Evolutionary conservation across 176 grass and related monocot genomes (phyloP).

Genomic region (Sorghum bicolor): DNA sequence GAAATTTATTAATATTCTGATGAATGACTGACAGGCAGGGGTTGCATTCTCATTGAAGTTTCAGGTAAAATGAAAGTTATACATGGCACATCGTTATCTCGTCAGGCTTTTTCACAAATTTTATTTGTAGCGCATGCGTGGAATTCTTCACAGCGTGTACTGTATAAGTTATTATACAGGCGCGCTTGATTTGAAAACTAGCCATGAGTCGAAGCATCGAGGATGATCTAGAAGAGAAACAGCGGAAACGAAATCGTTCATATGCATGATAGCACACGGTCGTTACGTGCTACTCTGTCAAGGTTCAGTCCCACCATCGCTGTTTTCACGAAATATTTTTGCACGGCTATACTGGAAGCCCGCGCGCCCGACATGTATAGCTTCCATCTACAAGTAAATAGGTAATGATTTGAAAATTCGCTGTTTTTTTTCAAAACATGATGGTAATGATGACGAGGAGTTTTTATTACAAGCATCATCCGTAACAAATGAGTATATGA

Average conservation of each 20-base stretch:
- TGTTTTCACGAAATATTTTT: neutral
- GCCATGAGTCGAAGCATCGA: neutral
- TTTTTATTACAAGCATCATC: too few relatives aligned
- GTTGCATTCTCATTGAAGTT: neutral
- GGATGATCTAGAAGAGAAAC: neutral
- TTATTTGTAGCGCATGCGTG: too few relatives aligned
- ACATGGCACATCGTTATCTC: neutral
- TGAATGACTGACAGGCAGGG: neutral
- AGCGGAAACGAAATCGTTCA: neutral
- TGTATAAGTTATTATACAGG: neutral
- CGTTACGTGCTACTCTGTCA: too few relatives aligned
- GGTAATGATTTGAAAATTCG: too few relatives aligned
- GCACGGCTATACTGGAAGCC: neutral
- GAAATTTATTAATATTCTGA: neutral
- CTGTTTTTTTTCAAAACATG: too few relatives aligned
- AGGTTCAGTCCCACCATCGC: neutral
- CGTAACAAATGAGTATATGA: neutral
- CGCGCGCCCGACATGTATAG: too few relatives aligned
- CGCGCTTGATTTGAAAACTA: neutral
- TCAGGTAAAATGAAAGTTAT: neutral
- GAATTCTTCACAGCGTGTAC: neutral
- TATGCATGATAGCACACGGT: neutral
- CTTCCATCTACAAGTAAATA: too few relatives aligned
- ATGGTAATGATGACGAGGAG: neutral
- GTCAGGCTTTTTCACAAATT: neutral